Base-by-base conservation (phyloP, 441 rosid genomes). In the Populus trichocarpa region DNA sequence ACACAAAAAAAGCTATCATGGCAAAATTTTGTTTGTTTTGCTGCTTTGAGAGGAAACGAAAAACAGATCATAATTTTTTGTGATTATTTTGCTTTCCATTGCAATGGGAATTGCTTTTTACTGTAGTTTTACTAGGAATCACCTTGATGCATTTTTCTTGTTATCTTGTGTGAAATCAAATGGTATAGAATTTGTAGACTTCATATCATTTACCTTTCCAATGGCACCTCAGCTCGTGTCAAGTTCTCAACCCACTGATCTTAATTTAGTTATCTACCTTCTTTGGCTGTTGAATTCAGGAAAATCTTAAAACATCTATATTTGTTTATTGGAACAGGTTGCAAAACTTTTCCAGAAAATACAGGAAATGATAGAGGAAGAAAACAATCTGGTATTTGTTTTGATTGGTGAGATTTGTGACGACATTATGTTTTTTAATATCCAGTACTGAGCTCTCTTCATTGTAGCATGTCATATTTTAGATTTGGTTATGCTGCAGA, bases 321-420 rank as follows among this genome's bases (percentile, higher is more conserved):
- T 36, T 36, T 35, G 65, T 59, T 71, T 68, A 8, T 46, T 65
- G 35, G 35, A 61, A 78, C 80, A 96, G 97, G 99, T 96, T 66
- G 97, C 99, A 70, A 91, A 89, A 89, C 98, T 96, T 81, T 96
- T 96, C 84, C 94, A 91, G 72, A 96, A 96, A 83, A 96, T 96
- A 82, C 99, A 96, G 89, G 99, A 96, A 85, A 94, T 96, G 99
- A 93, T 92, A 71, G 98, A 96, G 89, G 99, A 96, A 90, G 97
- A 96, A 81, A 90, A 86, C 90, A 94, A 87, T 87, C 91, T 96
- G 85, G 96, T 96, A 84, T 92, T 94, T 91, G 98, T 96, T 86
- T 85, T 96, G 88, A 94, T 96, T 78, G 98, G 99, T 94, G 90
- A 90, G 99, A 79, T 80, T 83, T 76, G 69, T 78, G n/a, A 72